These are phyloP conservation scores for Blattamonas nauphoetae DNA, from an alignment of 78 protist species.

Conservation along the genomic window DNA sequence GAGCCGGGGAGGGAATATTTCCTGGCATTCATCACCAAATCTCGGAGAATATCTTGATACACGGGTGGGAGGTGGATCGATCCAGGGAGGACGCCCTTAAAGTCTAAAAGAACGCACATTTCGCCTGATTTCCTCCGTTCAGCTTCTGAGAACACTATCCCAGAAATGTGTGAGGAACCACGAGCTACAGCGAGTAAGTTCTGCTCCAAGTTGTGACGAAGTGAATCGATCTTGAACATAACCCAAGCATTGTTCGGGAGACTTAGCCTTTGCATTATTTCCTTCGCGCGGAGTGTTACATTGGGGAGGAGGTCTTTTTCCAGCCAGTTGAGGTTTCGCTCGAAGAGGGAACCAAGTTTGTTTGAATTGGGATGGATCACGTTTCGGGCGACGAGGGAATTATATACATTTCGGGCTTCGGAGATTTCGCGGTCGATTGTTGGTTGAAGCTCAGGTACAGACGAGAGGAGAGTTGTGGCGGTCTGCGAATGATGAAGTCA, in stretches of 20 bases:
- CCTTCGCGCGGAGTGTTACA: not conserved
- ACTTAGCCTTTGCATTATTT: not conserved
- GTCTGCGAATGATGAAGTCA: not conserved
- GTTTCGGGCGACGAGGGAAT: not conserved
- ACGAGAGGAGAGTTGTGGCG: not conserved
- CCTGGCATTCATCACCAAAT: constrained; percentile 4
- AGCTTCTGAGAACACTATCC: not conserved
- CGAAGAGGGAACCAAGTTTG: too few relatives aligned
- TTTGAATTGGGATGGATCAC: not conserved
- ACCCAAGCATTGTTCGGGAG: not conserved
- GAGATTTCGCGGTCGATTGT: not conserved
- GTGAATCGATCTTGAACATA: not conserved
- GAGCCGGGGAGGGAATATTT: constrained; percentile 4
- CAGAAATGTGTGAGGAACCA: not conserved
- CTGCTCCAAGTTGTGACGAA: not conserved
- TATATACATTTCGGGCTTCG: not conserved
- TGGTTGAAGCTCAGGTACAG: not conserved
- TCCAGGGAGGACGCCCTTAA: not conserved
- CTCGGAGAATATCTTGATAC: not conserved
- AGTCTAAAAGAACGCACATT: not conserved
- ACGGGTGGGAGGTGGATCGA: not conserved
- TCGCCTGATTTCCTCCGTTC: not conserved
- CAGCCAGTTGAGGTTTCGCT: not conserved
- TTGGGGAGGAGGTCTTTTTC: not conserved
- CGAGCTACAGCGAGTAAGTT: not conserved